Evolutionary conservation across 2,329 filamentous ascomycete genomes (phyloP).

Genomic region (Penicillium rolfsii): DNA sequence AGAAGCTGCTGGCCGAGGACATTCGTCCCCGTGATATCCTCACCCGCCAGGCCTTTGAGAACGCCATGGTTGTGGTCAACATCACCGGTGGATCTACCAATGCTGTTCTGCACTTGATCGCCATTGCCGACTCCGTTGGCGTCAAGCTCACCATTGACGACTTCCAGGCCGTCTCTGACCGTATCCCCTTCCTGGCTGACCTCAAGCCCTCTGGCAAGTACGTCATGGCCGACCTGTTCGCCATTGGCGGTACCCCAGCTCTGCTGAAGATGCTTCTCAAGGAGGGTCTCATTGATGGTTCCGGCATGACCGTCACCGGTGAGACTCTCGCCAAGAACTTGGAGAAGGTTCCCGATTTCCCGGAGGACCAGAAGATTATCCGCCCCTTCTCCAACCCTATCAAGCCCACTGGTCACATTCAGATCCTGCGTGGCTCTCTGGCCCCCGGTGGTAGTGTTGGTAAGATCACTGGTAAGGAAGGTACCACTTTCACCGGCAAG

Average conservation of each 20-base stretch:
- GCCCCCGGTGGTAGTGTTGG: slow-evolving; percentile 72
- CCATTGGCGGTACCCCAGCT: slow-evolving; percentile 61
- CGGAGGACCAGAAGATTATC: slow-evolving; percentile 70
- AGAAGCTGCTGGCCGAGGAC: slow-evolving; percentile 73
- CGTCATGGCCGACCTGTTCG: slow-evolving; percentile 62
- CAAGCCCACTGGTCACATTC: slow-evolving; percentile 71
- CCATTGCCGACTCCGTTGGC: slow-evolving; percentile 79
- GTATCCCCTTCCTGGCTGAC: slow-evolving; percentile 77
- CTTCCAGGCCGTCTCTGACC: slow-evolving; percentile 80
- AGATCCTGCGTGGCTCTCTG: slow-evolving; percentile 70
- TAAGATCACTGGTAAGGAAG: slow-evolving; percentile 79
- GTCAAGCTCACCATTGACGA: slow-evolving; percentile 83
- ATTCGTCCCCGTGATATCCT: slow-evolving; percentile 78
- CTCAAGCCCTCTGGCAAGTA: slow-evolving; percentile 75
- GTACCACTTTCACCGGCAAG: slow-evolving; percentile 67
- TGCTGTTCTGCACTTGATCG: slow-evolving; percentile 81
- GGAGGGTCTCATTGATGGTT: slow-evolving; percentile 62
- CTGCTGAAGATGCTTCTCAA: slow-evolving; percentile 62
- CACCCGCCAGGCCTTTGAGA: slow-evolving; percentile 78
- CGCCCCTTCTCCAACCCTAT: slow-evolving; percentile 69
- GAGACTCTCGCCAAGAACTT: slow-evolving; percentile 63
- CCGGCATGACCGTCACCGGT: slow-evolving; percentile 64
- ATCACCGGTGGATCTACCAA: slow-evolving; percentile 85
- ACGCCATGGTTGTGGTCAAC: slow-evolving; percentile 81
- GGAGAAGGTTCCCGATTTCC: slow-evolving; percentile 64